Base-by-base conservation (phyloP, 257 asterid species). In the Thymus quinquecostatus region DNA sequence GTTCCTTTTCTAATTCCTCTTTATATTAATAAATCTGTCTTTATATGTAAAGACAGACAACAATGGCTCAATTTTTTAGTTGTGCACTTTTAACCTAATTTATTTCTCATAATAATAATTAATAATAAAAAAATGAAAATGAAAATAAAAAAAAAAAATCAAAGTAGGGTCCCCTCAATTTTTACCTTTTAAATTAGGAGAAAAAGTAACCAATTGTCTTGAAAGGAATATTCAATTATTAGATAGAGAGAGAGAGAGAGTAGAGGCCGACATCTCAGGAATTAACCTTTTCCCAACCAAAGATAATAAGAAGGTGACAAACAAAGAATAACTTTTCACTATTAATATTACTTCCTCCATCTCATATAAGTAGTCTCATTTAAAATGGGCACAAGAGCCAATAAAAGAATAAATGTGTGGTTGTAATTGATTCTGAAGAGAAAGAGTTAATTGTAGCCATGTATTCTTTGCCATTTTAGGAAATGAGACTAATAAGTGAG, bases 191-290 rank as follows among this genome's bases (percentile, higher is more conserved):
- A 29, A 49, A 71, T 30, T 21, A 67, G 9, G 38, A 12, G 30
- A 11, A 73, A 36, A 68, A 68, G 67, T 53, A 55, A 55, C 33
- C 41, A 8, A 48, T 60, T 71, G 81, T 77, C 74, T 44, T 75
- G 21, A 32, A 57, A 55, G 69, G 69, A 68, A 78, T 73, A 73
- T 70, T 64, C 72, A 70, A 67, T 72, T 60, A 61, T 69, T 64
- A 21, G 21, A 21, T 21, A 21, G 21, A 21, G 21, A 21, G 21
- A 1, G 14, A 9, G 13, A 53, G 28, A 70, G 64, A 65, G 55
- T 32, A 48, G 77, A 71, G 57, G 66, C 60, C 28, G 66, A 61
- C 60, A 60, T 68, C 66, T 43, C 29, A 68, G 21, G 60, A 49
- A 47, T 36, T 61, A 28, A 50, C 62, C 47, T 73, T 66, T 66